Conservation (phyloP, 768 basidiomycete species). For the Termitomyces sp. region DNA sequence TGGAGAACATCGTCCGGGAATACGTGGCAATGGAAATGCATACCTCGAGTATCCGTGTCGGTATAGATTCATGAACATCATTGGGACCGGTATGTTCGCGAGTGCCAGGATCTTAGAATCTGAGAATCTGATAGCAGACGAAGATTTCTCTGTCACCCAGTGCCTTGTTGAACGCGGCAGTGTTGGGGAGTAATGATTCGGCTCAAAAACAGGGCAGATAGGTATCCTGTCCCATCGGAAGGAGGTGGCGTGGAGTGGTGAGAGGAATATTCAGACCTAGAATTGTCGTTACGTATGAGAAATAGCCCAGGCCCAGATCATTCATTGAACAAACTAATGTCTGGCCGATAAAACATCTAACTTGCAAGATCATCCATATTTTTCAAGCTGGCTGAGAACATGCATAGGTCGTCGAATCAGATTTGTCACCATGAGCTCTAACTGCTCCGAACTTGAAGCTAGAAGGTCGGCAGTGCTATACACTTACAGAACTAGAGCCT, state of each 20-base stretch:
- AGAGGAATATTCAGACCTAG: not conserved
- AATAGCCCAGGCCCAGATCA: not conserved
- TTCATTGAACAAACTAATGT: too few relatives aligned
- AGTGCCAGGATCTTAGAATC: not conserved
- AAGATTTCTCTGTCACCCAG: not conserved
- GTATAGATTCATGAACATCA: not conserved
- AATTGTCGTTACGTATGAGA: not conserved
- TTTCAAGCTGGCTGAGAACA: too few relatives aligned
- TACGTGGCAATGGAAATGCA: not conserved
- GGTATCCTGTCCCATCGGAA: not conserved
- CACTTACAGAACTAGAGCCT: not conserved
- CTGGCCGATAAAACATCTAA: too few relatives aligned
- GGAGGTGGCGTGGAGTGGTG: not conserved
- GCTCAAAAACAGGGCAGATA: not conserved
- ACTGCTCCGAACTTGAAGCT: too few relatives aligned
- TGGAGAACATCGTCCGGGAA: not conserved
- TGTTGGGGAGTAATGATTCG: not conserved
- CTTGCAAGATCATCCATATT: too few relatives aligned
- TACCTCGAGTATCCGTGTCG: not conserved
- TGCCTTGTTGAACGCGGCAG: not conserved
- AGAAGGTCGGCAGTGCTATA: not conserved
- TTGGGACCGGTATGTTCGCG: not conserved
- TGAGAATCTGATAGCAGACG: not conserved
- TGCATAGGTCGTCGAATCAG: not conserved
- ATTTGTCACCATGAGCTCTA: not conserved